Percentiles rank a stretch among this genome's conserved stretches.
Evolutionary conservation across 495 filamentous ascomycete genomes (phyloP).

Genomic region (Xylaria sp.): DNA sequence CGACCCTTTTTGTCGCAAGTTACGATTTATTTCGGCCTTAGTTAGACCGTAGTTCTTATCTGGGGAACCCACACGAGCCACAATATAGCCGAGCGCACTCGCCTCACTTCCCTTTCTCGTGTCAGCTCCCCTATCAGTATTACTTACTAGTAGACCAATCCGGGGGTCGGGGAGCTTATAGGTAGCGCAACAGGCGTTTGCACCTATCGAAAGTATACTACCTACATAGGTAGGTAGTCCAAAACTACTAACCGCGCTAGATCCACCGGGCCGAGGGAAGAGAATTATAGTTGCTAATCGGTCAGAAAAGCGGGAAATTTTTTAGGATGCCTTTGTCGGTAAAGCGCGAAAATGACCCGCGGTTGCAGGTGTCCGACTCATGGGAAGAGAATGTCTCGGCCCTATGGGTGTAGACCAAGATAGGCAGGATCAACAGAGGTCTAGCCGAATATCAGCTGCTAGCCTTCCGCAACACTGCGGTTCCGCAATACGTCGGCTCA

Average conservation of each 20-base stretch:
- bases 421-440: conserved; percentile 18
- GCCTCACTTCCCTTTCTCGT: not conserved
- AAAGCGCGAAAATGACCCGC: conserved; percentile 20
- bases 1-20: conserved; percentile 18
- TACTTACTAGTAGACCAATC: not conserved
- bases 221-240: too few species aligned
- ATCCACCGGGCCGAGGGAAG: conserved; percentile 12
- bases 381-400: conserved; percentile 7
- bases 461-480: conserved; percentile 14
- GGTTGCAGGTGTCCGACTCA: conserved; percentile 2
- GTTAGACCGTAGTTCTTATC: not conserved
- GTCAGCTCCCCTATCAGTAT: conserved; percentile 10
- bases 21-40: conserved; percentile 1
- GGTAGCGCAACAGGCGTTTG: not conserved
- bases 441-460: conserved; percentile 22
- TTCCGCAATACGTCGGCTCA: conserved; percentile 12
- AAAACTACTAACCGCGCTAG: not conserved
- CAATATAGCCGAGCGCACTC: conserved; percentile 20
- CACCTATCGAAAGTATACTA: not conserved
- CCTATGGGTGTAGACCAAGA: not conserved
- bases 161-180: not conserved
- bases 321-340: not conserved
- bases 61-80: conserved; percentile 16
- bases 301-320: conserved; percentile 4
- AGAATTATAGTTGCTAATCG: not conserved